Evolutionary conservation across 169 alveolate genomes (phyloP).

Genomic region (Amoebophrya sp.): DNA sequence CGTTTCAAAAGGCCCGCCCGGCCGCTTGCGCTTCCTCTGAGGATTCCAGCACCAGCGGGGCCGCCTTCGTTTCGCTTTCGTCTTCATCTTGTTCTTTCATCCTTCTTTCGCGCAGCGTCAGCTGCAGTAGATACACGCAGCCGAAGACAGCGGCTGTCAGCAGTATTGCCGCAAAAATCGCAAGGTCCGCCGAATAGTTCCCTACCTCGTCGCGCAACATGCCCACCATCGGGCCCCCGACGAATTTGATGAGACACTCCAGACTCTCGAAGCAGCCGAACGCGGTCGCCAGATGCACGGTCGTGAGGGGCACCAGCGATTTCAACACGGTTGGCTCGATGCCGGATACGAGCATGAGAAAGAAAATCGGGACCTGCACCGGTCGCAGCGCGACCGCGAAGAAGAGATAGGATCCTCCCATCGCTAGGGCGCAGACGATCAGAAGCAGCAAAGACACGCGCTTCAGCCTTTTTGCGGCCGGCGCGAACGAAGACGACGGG

Average conservation of each 20-base stretch:
- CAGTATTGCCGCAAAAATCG: background rate
- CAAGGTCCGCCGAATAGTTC: background rate
- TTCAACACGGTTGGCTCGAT: background rate
- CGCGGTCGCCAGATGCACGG: background rate
- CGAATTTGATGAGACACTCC: background rate
- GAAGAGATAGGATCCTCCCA: background rate
- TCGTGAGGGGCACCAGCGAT: background rate
- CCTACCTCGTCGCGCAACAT: background rate
- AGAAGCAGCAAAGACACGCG: background rate
- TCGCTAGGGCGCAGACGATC: background rate
- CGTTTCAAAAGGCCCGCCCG: too few relatives aligned
- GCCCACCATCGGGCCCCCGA: background rate
- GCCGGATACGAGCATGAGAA: background rate
- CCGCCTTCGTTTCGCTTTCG: too few relatives aligned
- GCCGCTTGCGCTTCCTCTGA: too few relatives aligned
- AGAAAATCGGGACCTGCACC: background rate
- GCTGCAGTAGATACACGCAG: background rate
- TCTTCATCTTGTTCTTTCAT: too few relatives aligned
- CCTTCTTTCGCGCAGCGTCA: background rate
- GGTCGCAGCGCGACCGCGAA: background rate
- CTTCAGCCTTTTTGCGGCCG: too few relatives aligned
- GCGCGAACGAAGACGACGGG: too few relatives aligned
- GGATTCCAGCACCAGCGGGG: too few relatives aligned
- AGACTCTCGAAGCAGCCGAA: background rate
- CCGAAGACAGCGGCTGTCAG: background rate